Percentiles rank a stretch among this genome's conserved stretches.
Evolutionary conservation across 2,329 filamentous ascomycete species (phyloP).

Genomic region (Parascedosporium putredinis): DNA sequence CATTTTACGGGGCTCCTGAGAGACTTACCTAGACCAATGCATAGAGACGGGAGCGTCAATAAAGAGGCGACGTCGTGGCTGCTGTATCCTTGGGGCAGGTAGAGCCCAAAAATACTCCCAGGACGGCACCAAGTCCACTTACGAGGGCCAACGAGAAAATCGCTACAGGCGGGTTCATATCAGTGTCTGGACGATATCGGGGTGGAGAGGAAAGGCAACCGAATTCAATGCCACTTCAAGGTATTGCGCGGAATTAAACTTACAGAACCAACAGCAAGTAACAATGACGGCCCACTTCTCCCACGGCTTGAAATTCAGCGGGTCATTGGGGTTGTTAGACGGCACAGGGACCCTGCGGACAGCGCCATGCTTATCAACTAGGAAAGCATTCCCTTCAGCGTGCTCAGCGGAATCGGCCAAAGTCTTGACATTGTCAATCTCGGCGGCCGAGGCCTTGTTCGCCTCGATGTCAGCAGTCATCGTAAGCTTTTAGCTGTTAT

Average conservation of each 20-base stretch:
- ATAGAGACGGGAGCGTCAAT: conserved; percentile 26
- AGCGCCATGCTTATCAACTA: conserved; percentile 11
- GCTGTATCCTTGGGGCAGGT: conserved; percentile 16
- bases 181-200: background rate
- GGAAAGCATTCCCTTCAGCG: conserved; percentile 10
- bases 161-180: background rate
- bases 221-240: too few species aligned
- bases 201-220: background rate
- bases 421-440: background rate
- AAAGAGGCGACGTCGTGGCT: conserved; percentile 21
- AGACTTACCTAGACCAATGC: conserved; percentile 23
- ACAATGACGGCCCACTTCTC: conserved; percentile 14
- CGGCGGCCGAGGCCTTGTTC: background rate
- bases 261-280: conserved; percentile 20
- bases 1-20: background rate
- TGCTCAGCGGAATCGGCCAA: background rate
- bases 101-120: conserved; percentile 22
- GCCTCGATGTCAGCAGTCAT: background rate
- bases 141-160: conserved; percentile 33
- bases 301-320: conserved; percentile 17
- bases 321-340: conserved; percentile 16
- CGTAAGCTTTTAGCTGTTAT: background rate
- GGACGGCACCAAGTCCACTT: conserved; percentile 33
- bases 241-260: background rate
- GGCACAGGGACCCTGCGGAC: conserved; percentile 14